These are phyloP conservation scores for Anisodus acutangulus DNA, from an alignment of 257 asterid genomes.

Conservation along the genomic window DNA sequence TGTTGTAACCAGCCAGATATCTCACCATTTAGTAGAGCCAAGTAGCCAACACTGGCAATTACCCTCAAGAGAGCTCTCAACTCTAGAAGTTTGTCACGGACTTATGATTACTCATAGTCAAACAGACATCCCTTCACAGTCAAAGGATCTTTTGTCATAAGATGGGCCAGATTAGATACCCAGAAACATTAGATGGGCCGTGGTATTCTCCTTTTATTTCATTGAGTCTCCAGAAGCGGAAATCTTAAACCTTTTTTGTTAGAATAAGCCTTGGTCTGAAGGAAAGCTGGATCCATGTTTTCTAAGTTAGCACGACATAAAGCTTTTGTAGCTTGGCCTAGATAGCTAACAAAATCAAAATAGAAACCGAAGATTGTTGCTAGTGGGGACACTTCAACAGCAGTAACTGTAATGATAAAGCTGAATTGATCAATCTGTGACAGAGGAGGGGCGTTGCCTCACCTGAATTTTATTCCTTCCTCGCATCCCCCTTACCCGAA, in stretches of 20 bases:
- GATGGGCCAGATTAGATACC: not conserved
- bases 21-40: not conserved
- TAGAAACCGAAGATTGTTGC: not conserved
- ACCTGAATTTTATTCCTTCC: not conserved
- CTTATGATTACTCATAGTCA: not conserved
- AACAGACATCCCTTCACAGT: not conserved
- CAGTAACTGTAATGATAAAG: not conserved
- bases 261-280: not conserved
- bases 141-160: not conserved
- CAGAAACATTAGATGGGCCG: not conserved
- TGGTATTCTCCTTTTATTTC: not conserved
- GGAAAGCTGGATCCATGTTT: not conserved
- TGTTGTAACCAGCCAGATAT: not conserved
- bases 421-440: conserved; percentile 3
- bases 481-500: not conserved
- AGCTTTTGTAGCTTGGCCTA: not conserved
- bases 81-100: not conserved
- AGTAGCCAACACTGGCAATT: not conserved
- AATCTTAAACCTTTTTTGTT: not conserved
- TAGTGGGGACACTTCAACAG: not conserved
- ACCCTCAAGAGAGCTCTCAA: not conserved
- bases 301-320: not conserved
- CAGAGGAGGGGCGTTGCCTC: not conserved
- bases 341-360: not conserved
- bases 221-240: not conserved